Conservation (phyloP, 2,329 filamentous ascomycete genomes). For the Ophiostoma montium region DNA sequence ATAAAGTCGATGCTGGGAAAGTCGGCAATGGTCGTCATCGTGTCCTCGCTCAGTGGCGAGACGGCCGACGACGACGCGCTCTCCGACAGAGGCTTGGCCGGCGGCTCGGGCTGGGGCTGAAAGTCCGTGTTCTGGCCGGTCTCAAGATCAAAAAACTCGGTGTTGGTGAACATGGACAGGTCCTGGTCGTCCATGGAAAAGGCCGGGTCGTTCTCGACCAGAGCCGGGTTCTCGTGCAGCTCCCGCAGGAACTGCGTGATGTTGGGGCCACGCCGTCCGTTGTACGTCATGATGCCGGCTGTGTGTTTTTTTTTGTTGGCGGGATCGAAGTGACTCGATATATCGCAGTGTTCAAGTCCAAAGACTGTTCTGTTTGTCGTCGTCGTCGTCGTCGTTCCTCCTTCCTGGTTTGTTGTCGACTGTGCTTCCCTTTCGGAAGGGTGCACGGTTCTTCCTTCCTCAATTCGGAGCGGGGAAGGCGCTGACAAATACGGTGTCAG, state of each 20-base stretch:
- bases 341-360: background rate
- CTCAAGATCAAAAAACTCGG: constrained; percentile 70
- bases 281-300: constrained; percentile 41
- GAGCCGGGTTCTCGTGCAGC: constrained; percentile 54
- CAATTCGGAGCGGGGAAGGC: background rate
- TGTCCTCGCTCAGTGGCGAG: constrained; percentile 21
- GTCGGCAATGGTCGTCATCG: constrained; percentile 29
- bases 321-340: background rate
- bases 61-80: constrained; percentile 12
- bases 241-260: constrained; percentile 82
- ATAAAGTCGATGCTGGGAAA: constrained; percentile 36
- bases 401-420: background rate
- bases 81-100: constrained; percentile 28
- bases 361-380: background rate
- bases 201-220: constrained; percentile 36
- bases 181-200: constrained; percentile 50
- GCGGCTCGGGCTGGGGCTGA: constrained; percentile 35
- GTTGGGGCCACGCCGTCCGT: constrained; percentile 65
- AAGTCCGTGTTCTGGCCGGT: constrained; percentile 45
- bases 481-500: background rate
- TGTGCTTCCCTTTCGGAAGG: background rate
- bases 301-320: background rate
- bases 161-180: constrained; percentile 67
- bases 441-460: background rate
- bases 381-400: too few relatives aligned